Conservation (phyloP, 2,329 filamentous ascomycete species). For the Botrytis cinerea region DNA sequence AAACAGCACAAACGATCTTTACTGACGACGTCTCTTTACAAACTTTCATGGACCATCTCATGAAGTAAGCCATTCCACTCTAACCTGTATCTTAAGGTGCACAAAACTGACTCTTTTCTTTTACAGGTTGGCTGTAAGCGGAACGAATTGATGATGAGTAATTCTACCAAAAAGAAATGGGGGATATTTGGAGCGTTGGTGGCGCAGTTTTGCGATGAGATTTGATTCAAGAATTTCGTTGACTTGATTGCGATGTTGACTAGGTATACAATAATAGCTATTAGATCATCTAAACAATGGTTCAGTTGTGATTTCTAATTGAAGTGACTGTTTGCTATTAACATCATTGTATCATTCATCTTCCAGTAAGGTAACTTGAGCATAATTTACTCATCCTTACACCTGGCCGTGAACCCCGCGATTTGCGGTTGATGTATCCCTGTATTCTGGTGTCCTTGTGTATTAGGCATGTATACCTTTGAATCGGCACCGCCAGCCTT, state of each 20-base stretch:
- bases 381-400: background rate
- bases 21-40: constrained; percentile 97
- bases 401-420: background rate
- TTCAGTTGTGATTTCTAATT: background rate
- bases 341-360: background rate
- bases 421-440: background rate
- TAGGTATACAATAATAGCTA: constrained; percentile 24
- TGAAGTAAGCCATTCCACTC: constrained; percentile 72
- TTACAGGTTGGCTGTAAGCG: constrained; percentile 60
- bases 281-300: constrained; percentile 17
- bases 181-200: constrained; percentile 19
- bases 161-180: constrained; percentile 20
- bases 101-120: constrained; percentile 27
- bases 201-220: constrained; percentile 20
- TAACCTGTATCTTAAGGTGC: constrained; percentile 25
- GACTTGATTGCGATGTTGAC: constrained; percentile 24
- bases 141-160: constrained; percentile 53
- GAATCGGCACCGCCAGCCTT: background rate
- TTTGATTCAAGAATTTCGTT: constrained; percentile 17
- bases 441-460: background rate
- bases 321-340: background rate
- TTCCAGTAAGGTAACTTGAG: background rate
- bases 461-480: background rate
- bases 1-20: constrained; percentile 96
- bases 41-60: constrained; percentile 99